These are phyloP conservation scores for Penicillium sp. DNA, from an alignment of 2,329 filamentous ascomycete species.

Conservation along the genomic window DNA sequence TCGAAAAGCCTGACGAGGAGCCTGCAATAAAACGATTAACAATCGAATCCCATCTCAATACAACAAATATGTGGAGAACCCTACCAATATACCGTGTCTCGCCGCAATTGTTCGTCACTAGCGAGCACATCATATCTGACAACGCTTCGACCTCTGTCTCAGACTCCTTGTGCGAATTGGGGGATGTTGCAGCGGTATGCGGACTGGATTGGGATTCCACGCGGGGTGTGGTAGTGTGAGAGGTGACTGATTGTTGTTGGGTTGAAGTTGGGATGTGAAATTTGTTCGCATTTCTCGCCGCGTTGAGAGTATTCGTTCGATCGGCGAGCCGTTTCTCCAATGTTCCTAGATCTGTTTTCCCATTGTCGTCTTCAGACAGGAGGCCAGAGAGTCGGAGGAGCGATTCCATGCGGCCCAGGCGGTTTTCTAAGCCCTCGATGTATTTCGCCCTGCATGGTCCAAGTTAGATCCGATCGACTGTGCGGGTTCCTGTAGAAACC, in stretches of 20 bases:
- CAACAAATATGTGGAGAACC: constrained; percentile 27
- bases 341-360: constrained; percentile 82
- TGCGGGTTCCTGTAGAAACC: constrained; percentile 29
- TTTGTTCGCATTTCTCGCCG: constrained; percentile 40
- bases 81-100: constrained; percentile 94
- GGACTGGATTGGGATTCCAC: constrained; percentile 55
- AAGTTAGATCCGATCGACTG: constrained; percentile 19
- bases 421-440: constrained; percentile 94
- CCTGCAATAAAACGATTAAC: constrained; percentile 55
- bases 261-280: constrained; percentile 34
- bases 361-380: constrained; percentile 81
- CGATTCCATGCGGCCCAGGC: constrained; percentile 93
- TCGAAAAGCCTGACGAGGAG: constrained; percentile 96
- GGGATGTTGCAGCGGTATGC: constrained; percentile 55
- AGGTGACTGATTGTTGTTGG: constrained; percentile 39
- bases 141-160: constrained; percentile 80
- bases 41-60: background rate
- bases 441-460: constrained; percentile 76
- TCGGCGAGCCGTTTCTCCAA: constrained; percentile 76
- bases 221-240: constrained; percentile 52
- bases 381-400: constrained; percentile 83
- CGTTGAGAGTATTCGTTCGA: constrained; percentile 45
- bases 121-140: constrained; percentile 98
- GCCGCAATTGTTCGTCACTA: constrained; percentile 91
- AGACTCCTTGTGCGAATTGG: constrained; percentile 56